Evolutionary conservation across 768 basidiomycete genomes (phyloP), one percentile per base, ranked within the genome.

Genomic region (Lentinula raphanica): DNA sequence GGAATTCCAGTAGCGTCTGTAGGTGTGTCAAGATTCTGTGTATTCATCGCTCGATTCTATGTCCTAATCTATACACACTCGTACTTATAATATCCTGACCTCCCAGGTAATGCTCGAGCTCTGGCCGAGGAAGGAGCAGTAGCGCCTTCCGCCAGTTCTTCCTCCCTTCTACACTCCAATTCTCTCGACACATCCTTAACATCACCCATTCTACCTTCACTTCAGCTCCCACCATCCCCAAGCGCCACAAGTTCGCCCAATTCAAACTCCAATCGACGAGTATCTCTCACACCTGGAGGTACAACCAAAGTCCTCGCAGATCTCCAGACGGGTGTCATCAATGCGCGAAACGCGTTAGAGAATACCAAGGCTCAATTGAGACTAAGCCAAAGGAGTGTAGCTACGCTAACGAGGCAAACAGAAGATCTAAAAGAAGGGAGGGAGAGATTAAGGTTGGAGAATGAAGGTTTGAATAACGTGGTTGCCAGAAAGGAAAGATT

Each of bases 291-390:
- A 13, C 87, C 89, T 0, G 88, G 86, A 1, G 88, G 87, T 7
- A 94, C 91, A 9, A 92, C 92, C 15, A 92, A 90, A 66, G 93
- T 95, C 25, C 76, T 95, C 56, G 90, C 90, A 1, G 91, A 93
- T 69, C 79, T 95, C 21, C 93, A 95, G 69, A 81, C 87, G 0
- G 92, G 91, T 51, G 89, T 94, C 6, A 76, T 86, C 44, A 86
- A 87, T 62, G 88, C 90, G 28, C 80, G 85, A 49, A 87, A 84
- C 60, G 90, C 90, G 50, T 75, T 95, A 58, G 93, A 95, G 69
- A 92, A 92, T 67, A 92, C 93, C 11, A 90, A 91, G 67, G 74
- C 82, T 19, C 93, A 95, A 68, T 75, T 95, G 45, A 72, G 93
- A 59, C 69, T 92, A 40, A 88, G 88, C 8, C 92, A 95, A 68